A percentile compares a stretch with the other conserved stretches of the same genome.
phyloP scores from a whole-genome alignment of 768 basidiomycete species.

The Daedaleopsis sinensis region DNA sequence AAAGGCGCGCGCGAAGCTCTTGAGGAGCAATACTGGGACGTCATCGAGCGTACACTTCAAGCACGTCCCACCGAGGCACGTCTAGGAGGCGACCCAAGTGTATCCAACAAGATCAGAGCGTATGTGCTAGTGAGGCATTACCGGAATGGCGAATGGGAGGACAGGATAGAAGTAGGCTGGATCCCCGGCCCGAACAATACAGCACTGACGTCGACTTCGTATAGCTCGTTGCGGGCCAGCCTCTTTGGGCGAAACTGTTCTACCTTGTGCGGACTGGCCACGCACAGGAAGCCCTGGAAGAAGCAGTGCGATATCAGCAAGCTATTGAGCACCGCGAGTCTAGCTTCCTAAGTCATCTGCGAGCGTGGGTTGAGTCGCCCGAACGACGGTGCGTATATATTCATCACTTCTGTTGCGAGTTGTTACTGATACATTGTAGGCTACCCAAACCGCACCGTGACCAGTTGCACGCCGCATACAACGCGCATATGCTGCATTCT shows the following conservation, averaged over 20 bases:
- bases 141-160: slow-evolving; percentile 81
- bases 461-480: slow-evolving; percentile 78
- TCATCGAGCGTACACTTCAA: slow-evolving; percentile 82
- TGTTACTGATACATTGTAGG: slow-evolving; percentile 36
- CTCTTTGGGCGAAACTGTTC: slow-evolving; percentile 93
- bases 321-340: slow-evolving; percentile 78
- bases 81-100: slow-evolving; percentile 89
- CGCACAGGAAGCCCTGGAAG: slow-evolving; percentile 74
- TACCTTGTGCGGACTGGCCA: slow-evolving; percentile 90
- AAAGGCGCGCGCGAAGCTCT: slow-evolving; percentile 78
- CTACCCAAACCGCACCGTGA: slow-evolving; percentile 76
- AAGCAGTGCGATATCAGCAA: slow-evolving; percentile 69
- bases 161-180: slow-evolving; percentile 75
- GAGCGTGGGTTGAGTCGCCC: slow-evolving; percentile 79
- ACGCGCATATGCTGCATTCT: slow-evolving; percentile 88
- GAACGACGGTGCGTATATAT: slow-evolving; percentile 64
- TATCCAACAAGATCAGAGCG: slow-evolving; percentile 87
- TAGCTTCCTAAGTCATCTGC: slow-evolving; percentile 81
- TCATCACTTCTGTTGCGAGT: neutral
- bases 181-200: neutral
- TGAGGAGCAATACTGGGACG: slow-evolving; percentile 88
- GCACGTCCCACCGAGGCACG: slow-evolving; percentile 81
- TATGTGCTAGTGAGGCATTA: slow-evolving; percentile 84
- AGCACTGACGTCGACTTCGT: neutral
- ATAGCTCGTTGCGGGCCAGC: slow-evolving; percentile 83